Conservation (phyloP, 805 yeast species). For the Saccharomyces kudriavzevii region DNA sequence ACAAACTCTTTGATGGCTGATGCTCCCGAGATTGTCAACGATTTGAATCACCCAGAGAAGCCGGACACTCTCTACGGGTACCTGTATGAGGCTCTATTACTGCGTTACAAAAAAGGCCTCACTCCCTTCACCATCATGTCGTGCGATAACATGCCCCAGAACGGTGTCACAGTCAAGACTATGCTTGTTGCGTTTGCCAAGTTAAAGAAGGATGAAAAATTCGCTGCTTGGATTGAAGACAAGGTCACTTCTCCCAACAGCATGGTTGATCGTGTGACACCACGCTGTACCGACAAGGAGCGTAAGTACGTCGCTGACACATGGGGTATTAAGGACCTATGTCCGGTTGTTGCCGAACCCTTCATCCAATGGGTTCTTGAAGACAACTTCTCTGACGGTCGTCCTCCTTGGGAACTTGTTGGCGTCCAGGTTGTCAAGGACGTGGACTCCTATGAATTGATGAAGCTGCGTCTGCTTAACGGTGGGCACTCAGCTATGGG, state of each 20-base stretch:
- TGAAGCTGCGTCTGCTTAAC: conserved; percentile 6
- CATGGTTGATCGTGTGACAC: conserved; percentile 9
- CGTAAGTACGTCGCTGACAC: conserved; percentile 1
- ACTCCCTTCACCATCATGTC: conserved; percentile 7
- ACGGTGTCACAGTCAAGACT: conserved; percentile 4
- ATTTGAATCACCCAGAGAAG: background rate
- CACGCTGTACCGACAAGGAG: conserved; percentile 3
- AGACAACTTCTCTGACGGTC: conserved; percentile 4
- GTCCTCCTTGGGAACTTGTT: conserved; percentile 4
- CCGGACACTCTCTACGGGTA: conserved; percentile 4
- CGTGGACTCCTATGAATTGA: conserved; percentile 6
- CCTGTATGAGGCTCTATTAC: conserved; percentile 4
- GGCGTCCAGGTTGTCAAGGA: conserved; percentile 6
- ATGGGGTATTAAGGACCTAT: conserved; percentile 4
- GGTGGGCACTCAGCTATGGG: conserved; percentile 7
- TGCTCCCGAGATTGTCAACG: conserved; percentile 2
- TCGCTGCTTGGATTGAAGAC: conserved; percentile 4
- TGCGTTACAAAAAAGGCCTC: conserved; percentile 3
- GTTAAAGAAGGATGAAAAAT: conserved; percentile 1
- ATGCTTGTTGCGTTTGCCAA: conserved; percentile 4
- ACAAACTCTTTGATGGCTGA: conserved; percentile 2
- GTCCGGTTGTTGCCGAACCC: conserved; percentile 6
- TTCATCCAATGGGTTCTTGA: conserved; percentile 7
- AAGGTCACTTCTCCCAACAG: conserved; percentile 4
- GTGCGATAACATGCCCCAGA: conserved; percentile 7